These are phyloP conservation scores for Asclepias syriaca DNA, from an alignment of 257 asterid genomes.

Conservation along the genomic window DNA sequence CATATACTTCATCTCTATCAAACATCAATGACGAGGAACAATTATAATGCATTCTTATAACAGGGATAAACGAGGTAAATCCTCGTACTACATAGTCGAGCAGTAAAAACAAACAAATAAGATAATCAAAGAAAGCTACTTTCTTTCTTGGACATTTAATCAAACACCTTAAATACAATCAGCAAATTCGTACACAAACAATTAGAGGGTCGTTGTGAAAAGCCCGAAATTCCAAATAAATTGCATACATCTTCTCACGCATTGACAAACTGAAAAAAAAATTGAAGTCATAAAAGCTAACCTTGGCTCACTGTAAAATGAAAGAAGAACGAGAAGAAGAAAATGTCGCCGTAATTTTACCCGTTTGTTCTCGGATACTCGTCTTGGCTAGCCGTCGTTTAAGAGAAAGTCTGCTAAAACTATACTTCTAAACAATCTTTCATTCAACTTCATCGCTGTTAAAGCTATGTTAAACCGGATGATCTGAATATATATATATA, in stretches of 20 bases:
- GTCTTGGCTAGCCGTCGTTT: no score
- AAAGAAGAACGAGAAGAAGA: neutral
- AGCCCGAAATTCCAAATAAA: neutral
- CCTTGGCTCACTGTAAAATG: neutral
- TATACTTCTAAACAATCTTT: no score
- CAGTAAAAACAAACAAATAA: neutral
- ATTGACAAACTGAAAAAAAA: no score
- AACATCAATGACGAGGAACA: neutral
- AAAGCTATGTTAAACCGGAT: no score
- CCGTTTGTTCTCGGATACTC: no score
- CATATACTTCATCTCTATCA: slow-evolving; percentile 60
- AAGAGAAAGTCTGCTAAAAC: no score
- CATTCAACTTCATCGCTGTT: no score
- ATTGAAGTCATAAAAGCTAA: neutral
- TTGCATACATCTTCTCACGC: no score
- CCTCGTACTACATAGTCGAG: neutral
- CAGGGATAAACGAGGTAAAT: neutral
- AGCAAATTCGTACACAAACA: neutral
- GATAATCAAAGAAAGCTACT: neutral
- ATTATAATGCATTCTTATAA: neutral
- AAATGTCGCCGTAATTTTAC: no score
- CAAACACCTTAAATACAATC: slow-evolving; percentile 4
- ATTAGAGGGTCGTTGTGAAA: neutral
- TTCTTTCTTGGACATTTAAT: neutral
- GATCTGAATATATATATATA: no score